phyloP scores from a whole-genome alignment of 495 filamentous ascomycete species.

The Talaromyces borbonicus region DNA sequence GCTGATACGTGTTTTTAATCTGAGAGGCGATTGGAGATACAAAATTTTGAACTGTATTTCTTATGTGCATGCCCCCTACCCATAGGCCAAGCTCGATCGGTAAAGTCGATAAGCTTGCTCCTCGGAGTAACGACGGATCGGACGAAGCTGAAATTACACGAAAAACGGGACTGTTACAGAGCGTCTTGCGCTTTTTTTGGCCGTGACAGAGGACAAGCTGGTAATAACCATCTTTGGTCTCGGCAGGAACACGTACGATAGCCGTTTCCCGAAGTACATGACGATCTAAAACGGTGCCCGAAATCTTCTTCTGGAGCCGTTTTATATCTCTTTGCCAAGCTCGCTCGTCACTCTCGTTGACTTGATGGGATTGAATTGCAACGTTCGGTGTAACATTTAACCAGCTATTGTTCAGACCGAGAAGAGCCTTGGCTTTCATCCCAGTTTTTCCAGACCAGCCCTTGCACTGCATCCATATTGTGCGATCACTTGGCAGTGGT shows the following conservation, averaged over 20 bases:
- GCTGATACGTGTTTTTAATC: conserved; percentile 28
- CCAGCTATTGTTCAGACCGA: conserved; percentile 48
- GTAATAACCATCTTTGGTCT: conserved; percentile 56
- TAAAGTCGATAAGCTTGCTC: conserved; percentile 52
- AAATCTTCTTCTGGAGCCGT: conserved; percentile 43
- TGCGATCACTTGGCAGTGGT: conserved; percentile 46
- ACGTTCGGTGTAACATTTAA: conserved; percentile 52
- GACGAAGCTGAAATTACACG: conserved; percentile 51
- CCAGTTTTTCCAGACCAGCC: conserved; percentile 60
- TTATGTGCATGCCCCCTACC: conserved; percentile 43
- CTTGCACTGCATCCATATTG: conserved; percentile 55
- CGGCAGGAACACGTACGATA: conserved; percentile 51
- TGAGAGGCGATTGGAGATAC: conserved; percentile 36
- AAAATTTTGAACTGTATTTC: conserved; percentile 33
- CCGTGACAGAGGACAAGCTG: conserved; percentile 51
- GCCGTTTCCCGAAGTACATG: conserved; percentile 51
- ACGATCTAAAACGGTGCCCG: conserved; percentile 27
- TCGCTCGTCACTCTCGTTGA: conserved; percentile 43
- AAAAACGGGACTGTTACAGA: conserved; percentile 56
- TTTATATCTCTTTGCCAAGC: conserved; percentile 59
- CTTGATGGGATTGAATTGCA: conserved; percentile 31
- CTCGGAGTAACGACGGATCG: conserved; percentile 48
- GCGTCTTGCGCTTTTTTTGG: conserved; percentile 36
- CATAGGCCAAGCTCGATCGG: conserved; percentile 55
- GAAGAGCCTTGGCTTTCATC: conserved; percentile 52